These are phyloP conservation scores for Fusarium phyllophilum DNA, from an alignment of 2,329 filamentous ascomycete species.

Conservation along the genomic window DNA sequence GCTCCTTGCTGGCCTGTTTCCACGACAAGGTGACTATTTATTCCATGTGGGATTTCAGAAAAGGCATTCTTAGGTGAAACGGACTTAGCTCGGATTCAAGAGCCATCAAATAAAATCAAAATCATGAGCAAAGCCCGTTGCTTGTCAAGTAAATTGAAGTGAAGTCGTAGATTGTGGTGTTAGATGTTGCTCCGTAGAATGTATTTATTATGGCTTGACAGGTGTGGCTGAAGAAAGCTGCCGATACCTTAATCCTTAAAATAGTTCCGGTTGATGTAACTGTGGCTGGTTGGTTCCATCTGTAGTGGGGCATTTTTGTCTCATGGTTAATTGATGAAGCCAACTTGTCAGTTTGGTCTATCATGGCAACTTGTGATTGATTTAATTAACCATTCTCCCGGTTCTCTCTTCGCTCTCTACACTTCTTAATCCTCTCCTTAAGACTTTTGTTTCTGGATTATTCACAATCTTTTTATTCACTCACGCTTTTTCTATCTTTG, in stretches of 20 bases:
- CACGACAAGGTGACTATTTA: slow-evolving; percentile 22
- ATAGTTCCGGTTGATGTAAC: not conserved
- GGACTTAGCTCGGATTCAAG: slow-evolving; percentile 41
- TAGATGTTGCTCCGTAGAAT: not conserved
- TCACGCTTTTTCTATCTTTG: not conserved
- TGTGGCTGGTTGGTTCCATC: slow-evolving; percentile 21
- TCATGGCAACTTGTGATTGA: slow-evolving; percentile 38
- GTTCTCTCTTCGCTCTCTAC: slow-evolving; percentile 19
- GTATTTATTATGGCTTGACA: not conserved
- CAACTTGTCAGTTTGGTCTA: slow-evolving; percentile 45
- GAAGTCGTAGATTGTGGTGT: slow-evolving; percentile 2
- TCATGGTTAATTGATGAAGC: slow-evolving; percentile 38
- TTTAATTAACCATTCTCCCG: slow-evolving; percentile 21
- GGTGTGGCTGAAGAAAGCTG: slow-evolving; percentile 14
- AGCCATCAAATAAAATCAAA: slow-evolving; percentile 40
- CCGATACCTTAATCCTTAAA: slow-evolving; percentile 19
- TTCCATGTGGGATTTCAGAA: slow-evolving; percentile 32
- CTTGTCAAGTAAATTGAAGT: not conserved
- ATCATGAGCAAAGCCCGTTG: slow-evolving; percentile 27
- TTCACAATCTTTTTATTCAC: not conserved
- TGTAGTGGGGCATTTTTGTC: slow-evolving; percentile 32
- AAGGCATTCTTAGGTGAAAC: slow-evolving; percentile 34
- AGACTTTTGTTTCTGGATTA: not conserved
- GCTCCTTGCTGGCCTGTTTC: slow-evolving; percentile 31
- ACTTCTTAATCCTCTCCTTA: slow-evolving; percentile 22